These are phyloP conservation scores for Gossypium stocksii DNA, from an alignment of 345 rosid species.

Conservation along the genomic window DNA sequence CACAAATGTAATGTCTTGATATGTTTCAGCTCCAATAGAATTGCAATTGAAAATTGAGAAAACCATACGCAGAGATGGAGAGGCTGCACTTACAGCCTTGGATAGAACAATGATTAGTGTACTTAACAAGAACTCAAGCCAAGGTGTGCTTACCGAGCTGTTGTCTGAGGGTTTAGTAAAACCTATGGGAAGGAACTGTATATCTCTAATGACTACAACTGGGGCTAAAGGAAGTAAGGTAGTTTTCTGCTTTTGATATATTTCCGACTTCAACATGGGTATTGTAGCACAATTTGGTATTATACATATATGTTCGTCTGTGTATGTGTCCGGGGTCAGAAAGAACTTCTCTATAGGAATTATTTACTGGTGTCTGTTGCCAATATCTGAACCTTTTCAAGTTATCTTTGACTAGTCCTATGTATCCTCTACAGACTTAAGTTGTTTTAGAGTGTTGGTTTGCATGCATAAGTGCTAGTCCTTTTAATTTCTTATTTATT, in stretches of 20 bases:
- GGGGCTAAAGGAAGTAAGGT: conserved; percentile 99
- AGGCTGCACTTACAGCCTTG: conserved; percentile 63
- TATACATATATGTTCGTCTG: neutral
- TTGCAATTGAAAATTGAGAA: conserved; percentile 66
- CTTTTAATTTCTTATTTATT: neutral
- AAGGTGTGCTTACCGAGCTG: conserved; percentile 61
- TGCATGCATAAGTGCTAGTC: neutral
- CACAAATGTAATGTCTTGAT: conserved; percentile 11
- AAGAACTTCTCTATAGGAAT: neutral
- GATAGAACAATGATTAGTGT: conserved; percentile 70
- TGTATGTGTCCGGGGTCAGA: neutral
- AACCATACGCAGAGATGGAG: conserved; percentile 69
- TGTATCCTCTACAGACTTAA: neutral
- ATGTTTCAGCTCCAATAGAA: conserved; percentile 36
- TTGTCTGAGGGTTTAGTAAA: conserved; percentile 80
- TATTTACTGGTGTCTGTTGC: neutral
- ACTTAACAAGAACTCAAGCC: conserved; percentile 68
- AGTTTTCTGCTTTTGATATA: conserved; percentile 23
- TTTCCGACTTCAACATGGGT: neutral
- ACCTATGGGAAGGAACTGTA: conserved; percentile 78
- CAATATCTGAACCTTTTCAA: neutral
- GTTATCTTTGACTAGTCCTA: neutral
- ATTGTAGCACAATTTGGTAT: neutral
- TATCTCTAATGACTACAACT: conserved; percentile 93
- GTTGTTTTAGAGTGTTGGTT: neutral